Conservation (phyloP, 352 stramenopile species). For the Globisporangium sylvaticum region DNA sequence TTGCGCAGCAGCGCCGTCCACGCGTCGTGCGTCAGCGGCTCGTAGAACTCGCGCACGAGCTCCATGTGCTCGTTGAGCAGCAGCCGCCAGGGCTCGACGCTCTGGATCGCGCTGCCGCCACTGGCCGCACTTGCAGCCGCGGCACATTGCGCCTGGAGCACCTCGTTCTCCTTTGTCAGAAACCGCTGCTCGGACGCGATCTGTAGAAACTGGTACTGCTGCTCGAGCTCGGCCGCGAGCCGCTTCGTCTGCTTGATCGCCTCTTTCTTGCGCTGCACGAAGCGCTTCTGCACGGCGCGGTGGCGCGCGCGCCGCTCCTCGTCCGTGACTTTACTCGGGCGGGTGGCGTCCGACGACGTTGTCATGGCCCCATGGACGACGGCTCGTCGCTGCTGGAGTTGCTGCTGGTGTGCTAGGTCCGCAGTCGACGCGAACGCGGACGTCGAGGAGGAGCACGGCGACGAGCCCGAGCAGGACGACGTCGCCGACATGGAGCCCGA, state of each 20-base stretch:
- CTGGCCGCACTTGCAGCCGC: not conserved
- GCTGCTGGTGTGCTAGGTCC: not conserved
- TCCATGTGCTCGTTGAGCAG: conserved; percentile 31
- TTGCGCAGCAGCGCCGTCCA: conserved; percentile 19
- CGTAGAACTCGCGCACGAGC: conserved; percentile 39
- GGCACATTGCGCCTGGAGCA: conserved; percentile 20
- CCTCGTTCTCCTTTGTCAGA: conserved; percentile 32
- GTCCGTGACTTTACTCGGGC: conserved; percentile 15
- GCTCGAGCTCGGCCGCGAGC: conserved; percentile 31
- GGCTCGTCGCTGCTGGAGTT: not conserved
- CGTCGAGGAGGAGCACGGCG: not conserved
- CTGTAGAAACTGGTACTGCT: conserved; percentile 34
- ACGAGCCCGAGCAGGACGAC: conserved; percentile 2
- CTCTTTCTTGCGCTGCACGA: conserved; percentile 57
- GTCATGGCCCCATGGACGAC: not conserved
- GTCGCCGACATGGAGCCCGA: conserved; percentile 4
- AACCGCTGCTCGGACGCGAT: conserved; percentile 28
- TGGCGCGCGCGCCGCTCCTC: conserved; percentile 46
- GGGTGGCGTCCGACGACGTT: not conserved
- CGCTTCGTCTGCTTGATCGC: conserved; percentile 33
- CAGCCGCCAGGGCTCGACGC: not conserved
- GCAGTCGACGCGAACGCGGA: not conserved
- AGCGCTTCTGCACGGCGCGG: conserved; percentile 43
- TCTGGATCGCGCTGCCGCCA: not conserved
- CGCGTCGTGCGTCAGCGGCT: conserved; percentile 20